Evolutionary conservation across 2,329 filamentous ascomycete genomes (phyloP), one percentile per base, ranked within the genome.

Genomic region (Chrysoporthe cubensis): DNA sequence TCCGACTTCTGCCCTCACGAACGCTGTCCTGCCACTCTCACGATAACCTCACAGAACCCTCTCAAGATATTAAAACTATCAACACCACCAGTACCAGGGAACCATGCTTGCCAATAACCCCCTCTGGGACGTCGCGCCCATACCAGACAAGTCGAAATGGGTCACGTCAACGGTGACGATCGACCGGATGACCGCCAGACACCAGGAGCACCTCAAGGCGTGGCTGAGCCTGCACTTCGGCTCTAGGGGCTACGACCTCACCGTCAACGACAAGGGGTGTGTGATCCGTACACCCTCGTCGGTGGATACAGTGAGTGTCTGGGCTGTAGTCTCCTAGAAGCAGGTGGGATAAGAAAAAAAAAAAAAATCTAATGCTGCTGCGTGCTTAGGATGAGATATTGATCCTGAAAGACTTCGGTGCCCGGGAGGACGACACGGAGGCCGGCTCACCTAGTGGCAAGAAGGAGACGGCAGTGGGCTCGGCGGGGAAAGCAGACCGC

Each of bases 221-320:
- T 66, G 59, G 65, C 65, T 66, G 16, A 46, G 34, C 14, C 42
- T 66, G 34, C 26, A 48, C 9, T 66, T 66, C 14, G 65, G 65
- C 21, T 46, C 4, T 9, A 21, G 42, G 1, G n/a, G 18, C 1
- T 66, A 48, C 43, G n/a, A 48, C 16, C 7, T 66, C n/a, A 63
- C 43, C 7, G 42, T 26, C 1, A 13, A 13, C 11, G 26, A 57
- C 21, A 62, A 13, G 11, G 46, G 21, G 9, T 66, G 48, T 34
- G 50, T 50, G 42, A 58, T 66, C 11, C 26, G 40, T 43, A 59
- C 65, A 3, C 50, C 59, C n/a, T 26, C 26, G 18, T 1, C 1
- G 5, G 54, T 66, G 16, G 9, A 18, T n/a, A 37, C 54, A 48
- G 65, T 66, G 42, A 46, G 58, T 14, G 13, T 43, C 8, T 11